Evolutionary conservation across 2,329 filamentous ascomycete genomes (phyloP), one percentile per base, ranked within the genome.

Genomic region (Amesomyces nigricolor): DNA sequence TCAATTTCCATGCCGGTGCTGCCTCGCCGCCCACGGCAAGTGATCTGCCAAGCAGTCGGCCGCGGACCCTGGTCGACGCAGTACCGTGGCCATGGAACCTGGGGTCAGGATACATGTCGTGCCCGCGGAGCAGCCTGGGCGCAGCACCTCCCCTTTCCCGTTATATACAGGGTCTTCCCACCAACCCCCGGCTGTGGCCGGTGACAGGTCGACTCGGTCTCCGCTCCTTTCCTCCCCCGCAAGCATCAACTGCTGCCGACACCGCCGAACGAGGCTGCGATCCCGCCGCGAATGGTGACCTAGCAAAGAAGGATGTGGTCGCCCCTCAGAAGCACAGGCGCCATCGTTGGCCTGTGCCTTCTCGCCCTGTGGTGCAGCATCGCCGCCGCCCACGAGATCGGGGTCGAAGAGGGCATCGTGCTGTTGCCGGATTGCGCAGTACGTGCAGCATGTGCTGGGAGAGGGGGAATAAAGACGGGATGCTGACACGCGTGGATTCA

Each of bases 291-390:
- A 53, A 57, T 59, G 57, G 54, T 55, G 40, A 50, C 53, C 30
- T 52, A 14, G 32, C 9, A 9, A 9, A 4, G 9, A 35, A 55
- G 9, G 30, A 62, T 62, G 58, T 19, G 26, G 39, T 54, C 53
- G 39, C 26, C 53, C 43, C 26, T 42, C 49, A 35, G 22, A 53
- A 40, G 44, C 51, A 45, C 56, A 16, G 30, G 49, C 40, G 53
- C 58, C 54, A 40, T 60, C 13, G 26, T 59, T 26, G 58, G 60
- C 50, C 51, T 62, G 51, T 57, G 58, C 16, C 48, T 62, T 46
- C 38, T 57, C 13, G 29, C 47, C 6, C 42, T 57, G 16, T 32
- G 39, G 16, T 32, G 39, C 49, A 37, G 51, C 48, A 44, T 22
- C 40, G 46, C 45, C 29, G 45, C 45, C 40, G 56, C 48, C 30